Evolutionary conservation across 768 basidiomycete genomes (phyloP).

Genomic region (Lactarius hatsudake): DNA sequence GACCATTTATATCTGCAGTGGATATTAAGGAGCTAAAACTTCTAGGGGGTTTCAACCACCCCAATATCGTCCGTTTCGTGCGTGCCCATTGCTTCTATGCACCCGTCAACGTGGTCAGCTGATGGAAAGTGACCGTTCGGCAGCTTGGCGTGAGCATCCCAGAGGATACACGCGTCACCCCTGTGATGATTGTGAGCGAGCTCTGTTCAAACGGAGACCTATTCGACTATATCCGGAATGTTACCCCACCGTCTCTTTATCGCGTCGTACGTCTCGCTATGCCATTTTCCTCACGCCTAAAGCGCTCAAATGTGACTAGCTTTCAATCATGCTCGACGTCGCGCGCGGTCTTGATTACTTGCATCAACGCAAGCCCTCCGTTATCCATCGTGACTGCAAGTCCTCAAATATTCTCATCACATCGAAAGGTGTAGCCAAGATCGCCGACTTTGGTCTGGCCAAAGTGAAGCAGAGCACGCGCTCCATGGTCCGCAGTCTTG

Average conservation of each 20-base stretch:
- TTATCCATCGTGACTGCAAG: slow-evolving; percentile 98
- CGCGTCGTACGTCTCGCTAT: slow-evolving; percentile 62
- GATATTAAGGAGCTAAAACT: slow-evolving; percentile 97
- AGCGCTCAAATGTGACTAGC: slow-evolving; percentile 40
- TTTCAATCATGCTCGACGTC: slow-evolving; percentile 93
- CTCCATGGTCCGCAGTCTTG: slow-evolving; percentile 94
- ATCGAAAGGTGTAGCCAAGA: slow-evolving; percentile 87
- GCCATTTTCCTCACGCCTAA: slow-evolving; percentile 11
- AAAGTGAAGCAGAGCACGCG: slow-evolving; percentile 97
- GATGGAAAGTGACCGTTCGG: neutral
- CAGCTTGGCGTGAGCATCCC: slow-evolving; percentile 97
- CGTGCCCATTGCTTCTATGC: slow-evolving; percentile 38
- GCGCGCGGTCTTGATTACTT: slow-evolving; percentile 90
- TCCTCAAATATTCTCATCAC: slow-evolving; percentile 99
- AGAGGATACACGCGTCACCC: slow-evolving; percentile 86
- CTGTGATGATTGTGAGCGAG: slow-evolving; percentile 98
- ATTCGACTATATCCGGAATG: slow-evolving; percentile 95
- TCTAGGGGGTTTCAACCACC: slow-evolving; percentile 89
- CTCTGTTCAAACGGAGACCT: slow-evolving; percentile 97
- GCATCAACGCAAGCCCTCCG: slow-evolving; percentile 86
- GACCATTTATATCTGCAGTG: slow-evolving; percentile 50
- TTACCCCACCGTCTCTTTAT: slow-evolving; percentile 64
- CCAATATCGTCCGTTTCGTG: slow-evolving; percentile 97
- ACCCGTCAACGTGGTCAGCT: slow-evolving; percentile 5
- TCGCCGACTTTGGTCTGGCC: slow-evolving; percentile 98